Base-by-base conservation (phyloP, 2,329 filamentous ascomycete genomes). In the Coniochaeta sp. region DNA sequence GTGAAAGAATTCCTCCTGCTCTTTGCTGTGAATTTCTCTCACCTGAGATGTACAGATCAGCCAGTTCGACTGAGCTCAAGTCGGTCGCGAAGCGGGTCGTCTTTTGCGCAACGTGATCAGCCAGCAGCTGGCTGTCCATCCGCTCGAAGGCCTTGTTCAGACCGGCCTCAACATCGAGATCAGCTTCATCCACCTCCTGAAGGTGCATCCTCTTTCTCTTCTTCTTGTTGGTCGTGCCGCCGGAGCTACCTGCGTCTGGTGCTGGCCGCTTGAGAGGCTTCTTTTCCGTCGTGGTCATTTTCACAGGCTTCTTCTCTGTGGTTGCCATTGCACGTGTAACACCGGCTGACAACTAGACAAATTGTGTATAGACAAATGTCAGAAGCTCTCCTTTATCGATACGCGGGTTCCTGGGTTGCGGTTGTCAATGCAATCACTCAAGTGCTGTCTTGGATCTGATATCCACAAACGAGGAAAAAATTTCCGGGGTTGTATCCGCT, bases 81-180 rank as follows among this genome's bases (percentile, higher is more conserved):
- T 96, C 89, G 30, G 84, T 85, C 59, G 91, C 90, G 69, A 93
- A 96, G 26, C 89, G 83, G 64, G 83, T 85, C 58, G 90, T 88
- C 70, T 89, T 85, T 70, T 95, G 88, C 7, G 89, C 89, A 63
- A 97, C 80, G 72, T 96, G 87, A 72, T 97, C 93, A 1, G 93
- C 90, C 55, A 97, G 77, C 47, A 97, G 80, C 65, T 88, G 85
- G 62, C 85, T 88, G 72, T 96, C 91, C 88, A 97, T 93, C 62
- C 86, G 84, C 52, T 86, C 84, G 71, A 97, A 90, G 3, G 89
- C 84, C 64, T 85, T 86, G 75, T 97, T 96, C 65, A 97, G 78
- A 7, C 89, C 88, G 36, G 88, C 83, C 67, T 91, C 85, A 50
- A 85, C 81, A 70, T 91, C 86, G 61, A 88, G 72, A 30, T 81